Base-by-base conservation (phyloP, 1,284 basidiomycete genomes). In the Serendipita sp. region DNA sequence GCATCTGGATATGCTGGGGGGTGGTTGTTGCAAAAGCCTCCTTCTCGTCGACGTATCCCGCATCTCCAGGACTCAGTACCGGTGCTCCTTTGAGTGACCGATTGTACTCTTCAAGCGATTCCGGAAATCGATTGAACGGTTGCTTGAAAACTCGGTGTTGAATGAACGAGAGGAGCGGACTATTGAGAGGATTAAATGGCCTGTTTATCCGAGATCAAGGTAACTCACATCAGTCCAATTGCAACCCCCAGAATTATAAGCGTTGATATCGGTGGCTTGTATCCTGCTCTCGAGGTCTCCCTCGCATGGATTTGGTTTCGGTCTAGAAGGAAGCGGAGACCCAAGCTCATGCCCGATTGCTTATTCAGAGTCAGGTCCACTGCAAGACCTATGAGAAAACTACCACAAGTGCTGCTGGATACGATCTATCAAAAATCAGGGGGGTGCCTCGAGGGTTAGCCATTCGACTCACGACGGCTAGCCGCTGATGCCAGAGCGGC, bases 321-420 rank as follows among this genome's bases (percentile, higher is more conserved):
- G 68, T 86, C 84, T 65, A 84, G 78, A 12, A 86, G 74, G 67
- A 76, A 80, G 15, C 84, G 78, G 34, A 86, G 74, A 0, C 84
- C 84, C 22, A 77, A 73, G 67, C 83, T 82, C 76, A 84, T 77
- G 2, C 84, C 84, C 1, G 62, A 47, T 68, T 86, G 84, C 67
- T 77, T 74, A 64, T 83, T 77, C 53, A 84, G 63, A 50, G 78
- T 69, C 5, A 85, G 74, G 69, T 86, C 84, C 4, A 81, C 67
- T 17, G 77, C 83, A 2, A 86, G 74, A 35, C 69, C 76, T 10
- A 74, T 71, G 32, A 86, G 71, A 70, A 86, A 86, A 8, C 83
- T 79, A 35, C 84, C 84, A 17, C 76, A 72, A 2, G 82, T 79
- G 15, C 82, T 75, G 61, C 79, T 81, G 41, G 75, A 77, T 44